Evolutionary conservation across 805 yeast species (phyloP).

Genomic region (Teunomyces lycoperdinae): DNA sequence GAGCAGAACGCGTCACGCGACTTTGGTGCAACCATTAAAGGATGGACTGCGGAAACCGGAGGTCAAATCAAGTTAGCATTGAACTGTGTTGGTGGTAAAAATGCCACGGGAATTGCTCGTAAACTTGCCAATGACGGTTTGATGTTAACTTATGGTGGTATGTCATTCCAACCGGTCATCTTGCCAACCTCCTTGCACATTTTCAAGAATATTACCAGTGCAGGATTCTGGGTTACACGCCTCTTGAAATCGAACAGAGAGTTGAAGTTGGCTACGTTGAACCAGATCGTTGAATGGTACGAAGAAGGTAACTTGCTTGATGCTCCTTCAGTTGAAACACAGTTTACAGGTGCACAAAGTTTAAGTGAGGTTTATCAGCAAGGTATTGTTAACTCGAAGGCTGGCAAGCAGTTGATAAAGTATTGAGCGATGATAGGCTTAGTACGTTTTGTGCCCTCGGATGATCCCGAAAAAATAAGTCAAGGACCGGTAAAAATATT

Average conservation of each 20-base stretch:
- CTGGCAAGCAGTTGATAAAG: constrained; percentile 39
- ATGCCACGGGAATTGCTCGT: constrained; percentile 77
- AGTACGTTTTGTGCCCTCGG: background rate
- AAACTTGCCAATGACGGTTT: constrained; percentile 73
- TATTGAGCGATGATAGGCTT: constrained; percentile 7
- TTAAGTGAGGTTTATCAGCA: constrained; percentile 29
- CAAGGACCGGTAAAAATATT: background rate
- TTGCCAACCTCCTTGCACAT: constrained; percentile 86
- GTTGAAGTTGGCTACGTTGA: constrained; percentile 36
- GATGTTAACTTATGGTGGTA: constrained; percentile 92
- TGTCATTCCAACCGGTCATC: constrained; percentile 94
- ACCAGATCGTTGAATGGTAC: constrained; percentile 40
- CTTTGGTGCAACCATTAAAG: constrained; percentile 58
- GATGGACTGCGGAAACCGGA: constrained; percentile 47
- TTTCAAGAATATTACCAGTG: constrained; percentile 80
- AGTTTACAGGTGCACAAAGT: constrained; percentile 16
- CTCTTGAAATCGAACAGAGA: constrained; percentile 33
- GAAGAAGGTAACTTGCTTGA: constrained; percentile 36
- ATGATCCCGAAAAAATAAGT: background rate
- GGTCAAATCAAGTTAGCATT: constrained; percentile 71
- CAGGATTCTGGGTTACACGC: constrained; percentile 91
- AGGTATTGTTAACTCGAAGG: constrained; percentile 32
- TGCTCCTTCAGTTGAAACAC: constrained; percentile 33
- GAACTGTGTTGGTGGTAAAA: constrained; percentile 92
- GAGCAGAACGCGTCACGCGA: constrained; percentile 71